Evolutionary conservation across 495 filamentous ascomycete genomes (phyloP).

Genomic region (Thozetella sp.): DNA sequence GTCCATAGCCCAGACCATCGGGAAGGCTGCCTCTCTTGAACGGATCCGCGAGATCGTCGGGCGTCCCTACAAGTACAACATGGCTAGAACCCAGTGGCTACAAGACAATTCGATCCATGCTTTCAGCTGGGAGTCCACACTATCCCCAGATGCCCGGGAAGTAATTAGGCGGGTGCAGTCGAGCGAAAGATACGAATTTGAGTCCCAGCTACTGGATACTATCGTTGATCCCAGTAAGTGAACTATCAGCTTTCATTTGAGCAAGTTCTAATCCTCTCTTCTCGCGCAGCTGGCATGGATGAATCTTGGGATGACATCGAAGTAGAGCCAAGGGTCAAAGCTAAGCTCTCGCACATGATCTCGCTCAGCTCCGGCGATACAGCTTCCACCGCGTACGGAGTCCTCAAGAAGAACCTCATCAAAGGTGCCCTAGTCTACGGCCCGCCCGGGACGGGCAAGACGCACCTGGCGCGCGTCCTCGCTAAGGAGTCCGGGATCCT

Average conservation of each 20-base stretch:
- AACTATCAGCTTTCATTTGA: not conserved
- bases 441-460: slow-evolving; percentile 18
- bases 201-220: not conserved
- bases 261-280: not conserved
- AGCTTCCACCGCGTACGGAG: slow-evolving; percentile 4
- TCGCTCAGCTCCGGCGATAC: not conserved
- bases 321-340: not conserved
- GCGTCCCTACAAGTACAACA: not conserved
- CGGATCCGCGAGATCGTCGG: not conserved
- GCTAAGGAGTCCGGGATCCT: slow-evolving; percentile 9
- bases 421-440: slow-evolving; percentile 30
- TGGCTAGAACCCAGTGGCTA: not conserved
- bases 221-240: not conserved
- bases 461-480: slow-evolving; percentile 10
- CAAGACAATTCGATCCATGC: not conserved
- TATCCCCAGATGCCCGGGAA: not conserved
- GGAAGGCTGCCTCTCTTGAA: not conserved
- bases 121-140: not conserved
- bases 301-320: slow-evolving; percentile 1
- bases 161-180: not conserved
- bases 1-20: not conserved
- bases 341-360: not conserved
- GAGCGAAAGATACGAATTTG: not conserved
- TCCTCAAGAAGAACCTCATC: slow-evolving; percentile 7
- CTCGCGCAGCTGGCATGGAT: not conserved